Base-by-base conservation (phyloP, 495 filamentous ascomycete species). In the Clohesyomyces aquaticus region DNA sequence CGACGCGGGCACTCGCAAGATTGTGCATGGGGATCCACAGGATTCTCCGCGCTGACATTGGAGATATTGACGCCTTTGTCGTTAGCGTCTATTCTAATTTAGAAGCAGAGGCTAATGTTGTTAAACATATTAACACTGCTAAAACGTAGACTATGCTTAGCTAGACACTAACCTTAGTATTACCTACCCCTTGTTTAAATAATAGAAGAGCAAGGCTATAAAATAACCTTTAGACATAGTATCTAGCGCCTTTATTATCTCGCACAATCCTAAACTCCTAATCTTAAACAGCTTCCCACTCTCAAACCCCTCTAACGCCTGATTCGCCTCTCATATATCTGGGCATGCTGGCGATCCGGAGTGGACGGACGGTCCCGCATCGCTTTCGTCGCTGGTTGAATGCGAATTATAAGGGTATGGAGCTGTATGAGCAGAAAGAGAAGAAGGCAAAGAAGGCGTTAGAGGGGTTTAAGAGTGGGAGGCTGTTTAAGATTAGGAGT, bases 11-110 rank as follows among this genome's bases (percentile, higher is more conserved):
- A 14, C 6, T 6, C 32, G 32, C 6, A 38, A 38, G 32, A 6
- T 14, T 14, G 14, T 38, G 32, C 6, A 38, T 14, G 6, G 14
- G 14, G 32, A 38, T 38, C 32, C 14, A 14, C 6, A 6, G 6
- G 32, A 38, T 14, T 38, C 32, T 14, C 32, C 32, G 14, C 32
- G 32, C 14, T 38, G 14, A 6, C 14, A 38, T 22, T 19, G 28
- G 29, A 55, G 52, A n/a, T 28, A 18, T 41, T 41, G 52, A 16
- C 4, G 52, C 14, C 48, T 22, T 52, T 52, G 12, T 22, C 12
- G 8, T 14, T 27, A 14, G 32, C 6, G 32, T 38, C 14, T 6
- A 6, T 14, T 38, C 32, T 14, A 38, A 6, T 14, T 14, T 38
- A 38, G 32, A 14, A 38, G n/a, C n/a, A n/a, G n/a, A n/a, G n/a